These are phyloP conservation scores for Fusarium sp. DNA, from an alignment of 2,329 filamentous ascomycete species.

Conservation along the genomic window DNA sequence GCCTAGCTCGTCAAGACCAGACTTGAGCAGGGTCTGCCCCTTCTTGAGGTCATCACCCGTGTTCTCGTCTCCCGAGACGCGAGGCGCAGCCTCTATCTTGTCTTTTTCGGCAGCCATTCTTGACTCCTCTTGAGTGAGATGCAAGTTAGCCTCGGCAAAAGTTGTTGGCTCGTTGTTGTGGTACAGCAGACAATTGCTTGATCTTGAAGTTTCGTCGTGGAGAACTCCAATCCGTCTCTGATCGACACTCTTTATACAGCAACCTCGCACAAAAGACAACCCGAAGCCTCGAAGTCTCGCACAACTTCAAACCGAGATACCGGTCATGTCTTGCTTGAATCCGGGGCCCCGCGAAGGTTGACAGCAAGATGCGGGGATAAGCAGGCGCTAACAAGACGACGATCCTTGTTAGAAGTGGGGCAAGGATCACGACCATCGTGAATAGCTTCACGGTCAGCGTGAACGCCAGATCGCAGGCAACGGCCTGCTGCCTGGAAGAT, in stretches of 20 bases:
- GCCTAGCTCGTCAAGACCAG: constrained; percentile 5
- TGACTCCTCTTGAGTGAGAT: not conserved
- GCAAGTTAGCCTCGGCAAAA: not conserved
- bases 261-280: not conserved
- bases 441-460: too few relatives aligned
- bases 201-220: not conserved
- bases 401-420: too few relatives aligned
- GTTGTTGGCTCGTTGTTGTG: not conserved
- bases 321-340: not conserved
- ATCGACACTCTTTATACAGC: not conserved
- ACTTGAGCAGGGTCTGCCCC: not conserved
- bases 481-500: too few relatives aligned
- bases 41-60: not conserved
- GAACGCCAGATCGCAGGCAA: too few relatives aligned
- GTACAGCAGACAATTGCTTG: not conserved
- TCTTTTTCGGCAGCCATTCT: not conserved
- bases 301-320: not conserved
- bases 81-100: not conserved
- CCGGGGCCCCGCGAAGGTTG: constrained; percentile 1
- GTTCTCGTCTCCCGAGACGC: not conserved
- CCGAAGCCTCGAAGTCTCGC: constrained; percentile 2
- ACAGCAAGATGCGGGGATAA: not conserved
- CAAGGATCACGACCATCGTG: too few relatives aligned
- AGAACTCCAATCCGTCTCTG: not conserved
- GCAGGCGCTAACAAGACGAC: not conserved